Base-by-base conservation (phyloP, 768 basidiomycete species). In the Trametes elegans region DNA sequence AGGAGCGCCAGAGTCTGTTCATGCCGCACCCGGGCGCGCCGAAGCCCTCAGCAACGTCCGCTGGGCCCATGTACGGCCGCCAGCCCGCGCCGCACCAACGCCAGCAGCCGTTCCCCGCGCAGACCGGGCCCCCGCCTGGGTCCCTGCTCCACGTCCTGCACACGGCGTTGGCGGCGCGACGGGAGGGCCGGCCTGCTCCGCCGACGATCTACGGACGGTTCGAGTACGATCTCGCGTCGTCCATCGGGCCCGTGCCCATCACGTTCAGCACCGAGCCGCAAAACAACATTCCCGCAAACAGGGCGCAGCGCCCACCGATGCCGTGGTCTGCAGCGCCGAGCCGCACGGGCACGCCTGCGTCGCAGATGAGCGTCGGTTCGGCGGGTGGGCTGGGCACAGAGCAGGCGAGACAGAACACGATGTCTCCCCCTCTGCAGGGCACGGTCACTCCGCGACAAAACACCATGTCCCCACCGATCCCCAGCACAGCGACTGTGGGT, bases 191-290 rank as follows among this genome's bases (percentile, higher is more conserved):
- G 66, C 76, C 46, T 63, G 63, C 27, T 66, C 73, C 64, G 9
- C 75, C 77, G 23, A 89, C 88, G 11, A 77, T 90, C 6, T 88
- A 86, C 56, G 88, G 79, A 0, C 69, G 76, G 18, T 82, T 76
- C 19, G 76, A 79, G 21, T 62, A 62, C 13, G 87, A 89, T 52
- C 63, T 90, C 36, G 62, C 60, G 19, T 64, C 49, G 26, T 72
- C 85, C 13, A 64, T 70, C 24, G 79, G 80, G 0, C 87, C 88
- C 1, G 82, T 90, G 0, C 82, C 80, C 0, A 82, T 90, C 39
- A 59, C 73, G 7, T 90, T 84, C 64, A 77, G 77, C 32, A 53
- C 80, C 5, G 83, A 86, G 31, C 84, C 83, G 19, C 70, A 63
- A 19, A 68, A 65, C 49, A 66, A 69, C 49, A 36, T 71, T 5